A percentile compares a stretch with the other conserved stretches of the same genome.
phyloP scores from a whole-genome alignment of 1,139 yeast species.

The Lodderomyces orthopsilosis region DNA sequence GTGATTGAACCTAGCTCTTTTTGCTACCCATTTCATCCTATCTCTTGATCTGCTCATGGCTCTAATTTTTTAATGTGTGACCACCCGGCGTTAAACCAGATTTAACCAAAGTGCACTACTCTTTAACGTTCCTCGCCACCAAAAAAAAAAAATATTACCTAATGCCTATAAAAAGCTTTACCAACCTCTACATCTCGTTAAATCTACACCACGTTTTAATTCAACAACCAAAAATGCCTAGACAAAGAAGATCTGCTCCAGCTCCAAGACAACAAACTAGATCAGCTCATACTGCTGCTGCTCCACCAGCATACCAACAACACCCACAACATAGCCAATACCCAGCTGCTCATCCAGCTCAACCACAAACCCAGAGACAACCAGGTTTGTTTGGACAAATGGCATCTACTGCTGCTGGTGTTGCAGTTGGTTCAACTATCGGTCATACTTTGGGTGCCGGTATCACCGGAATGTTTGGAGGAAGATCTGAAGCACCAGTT shows the following conservation, averaged over 20 bases:
- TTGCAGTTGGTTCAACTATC: constrained; percentile 94
- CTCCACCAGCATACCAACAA: constrained; percentile 35
- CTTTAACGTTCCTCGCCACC: constrained; percentile 12
- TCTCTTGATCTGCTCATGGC: too few species aligned
- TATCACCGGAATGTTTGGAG: constrained; percentile 78
- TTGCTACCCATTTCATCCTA: too few species aligned
- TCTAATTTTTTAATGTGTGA: too few species aligned
- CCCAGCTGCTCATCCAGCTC: constrained; percentile 40
- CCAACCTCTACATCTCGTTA: background rate
- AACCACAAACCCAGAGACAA: constrained; percentile 39
- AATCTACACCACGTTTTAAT: too few species aligned
- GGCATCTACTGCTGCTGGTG: constrained; percentile 99
- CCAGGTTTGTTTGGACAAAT: constrained; percentile 96
- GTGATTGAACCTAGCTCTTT: too few species aligned
- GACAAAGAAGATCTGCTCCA: constrained; percentile 66
- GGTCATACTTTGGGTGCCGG: constrained; percentile 98
- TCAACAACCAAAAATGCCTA: constrained; percentile 42
- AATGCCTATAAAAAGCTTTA: constrained; percentile 1
- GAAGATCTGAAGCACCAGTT: constrained; percentile 52
- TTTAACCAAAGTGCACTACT: background rate
- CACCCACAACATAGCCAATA: constrained; percentile 14
- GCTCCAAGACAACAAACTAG: constrained; percentile 64
- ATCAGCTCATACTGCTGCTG: constrained; percentile 75
- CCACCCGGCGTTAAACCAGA: background rate
- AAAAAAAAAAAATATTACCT: background rate